Percentiles rank a stretch among this genome's conserved stretches.
Evolutionary conservation across 2,329 filamentous ascomycete species (phyloP).

Genomic region (Madurella mycetomatis): DNA sequence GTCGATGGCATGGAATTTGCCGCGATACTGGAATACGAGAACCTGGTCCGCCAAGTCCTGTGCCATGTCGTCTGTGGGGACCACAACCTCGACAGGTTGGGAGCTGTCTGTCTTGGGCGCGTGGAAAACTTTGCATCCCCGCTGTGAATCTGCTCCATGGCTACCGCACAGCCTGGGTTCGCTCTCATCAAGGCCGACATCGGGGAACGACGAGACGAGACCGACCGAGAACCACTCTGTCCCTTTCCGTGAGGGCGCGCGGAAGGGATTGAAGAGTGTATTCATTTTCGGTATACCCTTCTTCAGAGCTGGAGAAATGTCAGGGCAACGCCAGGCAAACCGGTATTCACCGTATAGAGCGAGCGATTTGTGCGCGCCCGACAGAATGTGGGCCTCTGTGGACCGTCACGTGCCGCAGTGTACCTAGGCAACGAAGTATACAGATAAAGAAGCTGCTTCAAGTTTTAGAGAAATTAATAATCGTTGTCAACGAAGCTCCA

Average conservation of each 20-base stretch:
- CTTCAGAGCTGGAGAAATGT: not conserved
- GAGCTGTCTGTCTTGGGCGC: slow-evolving; percentile 40
- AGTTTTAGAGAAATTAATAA: too few species aligned
- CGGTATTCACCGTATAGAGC: too few species aligned
- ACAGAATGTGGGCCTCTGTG: not conserved
- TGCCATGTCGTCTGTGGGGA: slow-evolving; percentile 32
- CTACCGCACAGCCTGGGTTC: slow-evolving; percentile 31
- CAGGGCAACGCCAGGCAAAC: too few species aligned
- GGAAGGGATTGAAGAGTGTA: slow-evolving; percentile 20
- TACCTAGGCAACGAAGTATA: too few species aligned
- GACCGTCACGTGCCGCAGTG: not conserved
- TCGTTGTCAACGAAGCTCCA: too few species aligned
- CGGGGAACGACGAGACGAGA: slow-evolving; percentile 50
- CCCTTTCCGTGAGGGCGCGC: slow-evolving; percentile 23
- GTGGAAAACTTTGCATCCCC: slow-evolving; percentile 57
- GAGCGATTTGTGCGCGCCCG: too few species aligned
- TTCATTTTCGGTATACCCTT: not conserved
- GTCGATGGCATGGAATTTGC: slow-evolving; percentile 62
- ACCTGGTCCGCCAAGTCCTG: slow-evolving; percentile 53
- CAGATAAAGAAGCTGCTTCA: too few species aligned
- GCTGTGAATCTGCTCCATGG: slow-evolving; percentile 35
- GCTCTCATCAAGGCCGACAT: slow-evolving; percentile 41
- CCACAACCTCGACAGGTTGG: slow-evolving; percentile 34
- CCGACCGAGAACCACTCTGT: slow-evolving; percentile 52
- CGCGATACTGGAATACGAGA: slow-evolving; percentile 60